These are phyloP conservation scores for Calamus simplicifolius DNA, from an alignment of 176 grass and related monocot species.

Conservation along the genomic window DNA sequence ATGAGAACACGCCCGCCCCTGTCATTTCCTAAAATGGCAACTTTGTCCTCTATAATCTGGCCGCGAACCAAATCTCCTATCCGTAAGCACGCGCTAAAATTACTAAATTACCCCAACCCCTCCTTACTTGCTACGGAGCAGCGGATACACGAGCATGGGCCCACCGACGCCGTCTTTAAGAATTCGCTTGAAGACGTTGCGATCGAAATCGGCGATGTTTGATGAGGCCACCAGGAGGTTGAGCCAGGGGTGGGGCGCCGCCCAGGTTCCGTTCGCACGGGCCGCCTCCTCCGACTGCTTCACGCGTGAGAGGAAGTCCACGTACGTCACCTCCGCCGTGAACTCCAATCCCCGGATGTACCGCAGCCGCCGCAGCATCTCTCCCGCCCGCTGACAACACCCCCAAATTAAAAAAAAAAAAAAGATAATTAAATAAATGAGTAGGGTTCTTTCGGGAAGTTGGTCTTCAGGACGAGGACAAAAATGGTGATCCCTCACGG, in stretches of 20 bases:
- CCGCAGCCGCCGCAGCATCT: conserved; percentile 47
- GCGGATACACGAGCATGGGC: conserved; percentile 91
- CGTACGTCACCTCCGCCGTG: conserved; percentile 49
- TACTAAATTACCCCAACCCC: too few relatives aligned
- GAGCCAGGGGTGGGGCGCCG: conserved; percentile 83
- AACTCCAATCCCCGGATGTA: conserved; percentile 78
- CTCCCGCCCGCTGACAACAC: conserved; percentile 13
- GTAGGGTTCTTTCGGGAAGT: too few relatives aligned
- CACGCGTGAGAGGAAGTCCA: conserved; percentile 83
- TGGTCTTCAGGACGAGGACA: too few relatives aligned
- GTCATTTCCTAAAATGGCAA: too few relatives aligned
- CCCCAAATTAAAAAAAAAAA: neutral
- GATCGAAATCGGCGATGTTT: conserved; percentile 55
- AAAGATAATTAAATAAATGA: neutral
- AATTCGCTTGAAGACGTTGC: conserved; percentile 44
- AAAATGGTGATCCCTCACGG: conserved; percentile 12
- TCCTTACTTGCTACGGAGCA: conserved; percentile 73
- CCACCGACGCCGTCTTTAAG: conserved; percentile 72
- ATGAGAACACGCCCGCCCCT: too few relatives aligned
- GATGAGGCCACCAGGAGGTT: conserved; percentile 74
- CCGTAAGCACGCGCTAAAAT: too few relatives aligned
- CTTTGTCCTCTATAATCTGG: too few relatives aligned
- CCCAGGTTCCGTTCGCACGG: conserved; percentile 77
- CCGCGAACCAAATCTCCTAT: too few relatives aligned
- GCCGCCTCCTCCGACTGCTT: conserved; percentile 73